Base-by-base conservation (phyloP, 2,329 filamentous ascomycete species). In the Didymella pinodella region DNA sequence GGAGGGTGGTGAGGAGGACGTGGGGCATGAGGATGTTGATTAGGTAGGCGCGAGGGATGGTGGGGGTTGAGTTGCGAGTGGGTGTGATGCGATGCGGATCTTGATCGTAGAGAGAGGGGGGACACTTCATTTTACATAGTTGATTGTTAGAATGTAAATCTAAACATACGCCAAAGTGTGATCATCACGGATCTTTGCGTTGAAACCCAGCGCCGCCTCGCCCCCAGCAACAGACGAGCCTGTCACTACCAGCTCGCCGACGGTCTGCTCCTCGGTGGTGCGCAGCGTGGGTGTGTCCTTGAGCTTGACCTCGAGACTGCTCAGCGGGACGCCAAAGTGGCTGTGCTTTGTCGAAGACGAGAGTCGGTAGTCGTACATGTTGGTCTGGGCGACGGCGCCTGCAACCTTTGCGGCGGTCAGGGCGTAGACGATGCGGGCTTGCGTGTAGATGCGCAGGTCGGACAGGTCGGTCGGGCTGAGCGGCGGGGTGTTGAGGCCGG, bases 331-430 rank as follows among this genome's bases (percentile, higher is more conserved):
- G 3, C 95, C 95, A 71, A 98, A 97, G 75, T 96, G 93, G 57
- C 78, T 82, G 45, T 80, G 78, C 44, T 80, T 77, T 51, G 68
- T 73, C 63, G 64, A 73, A 7, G 65, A 50, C 43, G 77, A 73
- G 77, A 83, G 65, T 48, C 94, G 83, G 76, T 98, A 98, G 75
- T 98, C 94, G 72, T 91, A 96, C 38, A 93, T 84, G 61, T 91
- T 88, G 7, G 91, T 96, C 79, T 98, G 94, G 1, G 90, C 83
- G n/a, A 96, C 86, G 0, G 93, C 90, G 36, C 95, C 95, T 2
- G 93, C 94, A n/a, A 98, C 91, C 61, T 87, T 86, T 25, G 92
- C 82, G 0, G 90, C 88, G 18, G 92, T 90, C 54, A 99, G 83
- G 3, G 93, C 93, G 76, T 98, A 97, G 49, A 96, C 83, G 56